These are phyloP conservation scores for Pichia deserticola DNA, from an alignment of 805 yeast genomes.

Conservation along the genomic window DNA sequence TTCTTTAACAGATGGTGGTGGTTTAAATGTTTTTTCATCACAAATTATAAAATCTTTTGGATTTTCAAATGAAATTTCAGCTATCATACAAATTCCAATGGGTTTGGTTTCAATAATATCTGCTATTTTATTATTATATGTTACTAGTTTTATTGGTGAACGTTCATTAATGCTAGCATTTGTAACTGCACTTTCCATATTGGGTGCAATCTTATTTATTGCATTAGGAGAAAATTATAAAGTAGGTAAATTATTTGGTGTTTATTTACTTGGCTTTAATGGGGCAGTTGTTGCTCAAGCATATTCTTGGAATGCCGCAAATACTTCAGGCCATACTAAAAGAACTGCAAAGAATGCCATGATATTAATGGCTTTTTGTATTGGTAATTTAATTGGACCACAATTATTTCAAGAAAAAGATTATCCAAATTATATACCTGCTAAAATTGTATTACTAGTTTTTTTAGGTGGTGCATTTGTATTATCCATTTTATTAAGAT, in stretches of 20 bases:
- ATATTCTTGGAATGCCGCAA: slow-evolving; percentile 27
- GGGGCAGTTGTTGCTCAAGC: slow-evolving; percentile 16
- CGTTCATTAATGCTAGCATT: slow-evolving; percentile 11
- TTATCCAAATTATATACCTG: slow-evolving; percentile 38
- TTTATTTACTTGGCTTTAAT: slow-evolving; percentile 23
- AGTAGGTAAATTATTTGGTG: slow-evolving; percentile 25
- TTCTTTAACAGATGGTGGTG: slow-evolving; percentile 28
- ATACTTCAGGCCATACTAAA: slow-evolving; percentile 45
- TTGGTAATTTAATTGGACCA: slow-evolving; percentile 45
- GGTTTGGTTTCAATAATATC: slow-evolving; percentile 28
- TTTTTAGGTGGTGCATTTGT: neutral
- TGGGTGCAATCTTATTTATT: slow-evolving; percentile 21
- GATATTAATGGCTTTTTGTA: slow-evolving; percentile 37
- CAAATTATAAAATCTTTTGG: slow-evolving; percentile 25
- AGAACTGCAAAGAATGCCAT: slow-evolving; percentile 38
- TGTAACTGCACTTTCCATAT: slow-evolving; percentile 11
- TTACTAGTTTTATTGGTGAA: slow-evolving; percentile 38
- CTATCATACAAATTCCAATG: slow-evolving; percentile 27
- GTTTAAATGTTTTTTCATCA: slow-evolving; percentile 21
- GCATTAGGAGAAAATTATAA: slow-evolving; percentile 20
- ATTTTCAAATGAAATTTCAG: slow-evolving; percentile 24
- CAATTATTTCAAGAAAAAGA: slow-evolving; percentile 43
- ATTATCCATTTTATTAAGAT: slow-evolving; percentile 1
- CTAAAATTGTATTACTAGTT: slow-evolving; percentile 32
- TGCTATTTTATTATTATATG: slow-evolving; percentile 11